These are phyloP conservation scores for Wickerhamiella pararugosa DNA, from an alignment of 1,139 yeast genomes.

Conservation along the genomic window DNA sequence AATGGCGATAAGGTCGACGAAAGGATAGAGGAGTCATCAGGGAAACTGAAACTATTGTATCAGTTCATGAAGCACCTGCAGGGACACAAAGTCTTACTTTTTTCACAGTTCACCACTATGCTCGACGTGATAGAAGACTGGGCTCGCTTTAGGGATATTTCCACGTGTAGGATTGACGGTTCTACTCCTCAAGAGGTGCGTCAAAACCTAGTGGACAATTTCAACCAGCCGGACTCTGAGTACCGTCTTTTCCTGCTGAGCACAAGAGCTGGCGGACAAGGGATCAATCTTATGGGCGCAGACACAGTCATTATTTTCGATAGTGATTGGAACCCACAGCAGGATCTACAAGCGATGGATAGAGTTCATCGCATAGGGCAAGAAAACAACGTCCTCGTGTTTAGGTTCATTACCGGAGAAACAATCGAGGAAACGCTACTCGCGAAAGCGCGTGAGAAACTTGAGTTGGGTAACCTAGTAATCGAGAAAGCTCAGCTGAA, in stretches of 20 bases:
- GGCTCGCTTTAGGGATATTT: conserved; percentile 32
- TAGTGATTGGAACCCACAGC: conserved; percentile 96
- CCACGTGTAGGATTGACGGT: conserved; percentile 63
- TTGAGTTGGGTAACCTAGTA: conserved; percentile 65
- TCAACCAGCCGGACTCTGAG: conserved; percentile 26
- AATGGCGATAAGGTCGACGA: conserved; percentile 26
- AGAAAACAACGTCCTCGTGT: conserved; percentile 62
- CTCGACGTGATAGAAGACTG: conserved; percentile 66
- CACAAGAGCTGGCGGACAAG: conserved; percentile 91
- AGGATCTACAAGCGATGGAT: conserved; percentile 91
- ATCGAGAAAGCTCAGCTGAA: conserved; percentile 76
- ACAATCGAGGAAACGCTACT: conserved; percentile 75
- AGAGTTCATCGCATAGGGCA: conserved; percentile 93
- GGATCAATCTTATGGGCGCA: conserved; percentile 72
- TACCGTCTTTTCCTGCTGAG: conserved; percentile 51
- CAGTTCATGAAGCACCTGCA: conserved; percentile 42
- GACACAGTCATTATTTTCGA: conserved; percentile 85
- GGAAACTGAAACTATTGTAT: conserved; percentile 56
- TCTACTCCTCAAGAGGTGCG: conserved; percentile 49
- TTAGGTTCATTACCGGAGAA: conserved; percentile 56
- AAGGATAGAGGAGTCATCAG: conserved; percentile 37
- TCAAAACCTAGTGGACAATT: conserved; percentile 44
- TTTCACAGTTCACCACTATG: conserved; percentile 71
- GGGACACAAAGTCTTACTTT: conserved; percentile 58
- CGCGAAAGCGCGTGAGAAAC: conserved; percentile 60